A percentile compares a stretch with the other conserved stretches of the same genome.
Evolutionary conservation across 192 early-diverging fungal species (phyloP).

Genomic region (Chytriomyces hyalinus): DNA sequence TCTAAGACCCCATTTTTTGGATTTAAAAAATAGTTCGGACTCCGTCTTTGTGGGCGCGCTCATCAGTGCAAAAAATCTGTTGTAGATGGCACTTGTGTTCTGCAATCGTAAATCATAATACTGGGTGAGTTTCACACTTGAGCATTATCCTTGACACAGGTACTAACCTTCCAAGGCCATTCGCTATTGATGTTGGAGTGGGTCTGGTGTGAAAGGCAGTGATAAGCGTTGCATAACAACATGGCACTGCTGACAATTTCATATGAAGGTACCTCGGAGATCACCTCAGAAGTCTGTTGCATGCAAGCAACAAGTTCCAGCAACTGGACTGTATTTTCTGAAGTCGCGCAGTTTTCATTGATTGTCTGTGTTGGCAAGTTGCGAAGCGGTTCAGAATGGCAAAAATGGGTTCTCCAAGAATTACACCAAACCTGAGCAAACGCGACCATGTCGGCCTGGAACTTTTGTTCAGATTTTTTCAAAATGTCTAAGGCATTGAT

Average conservation of each 20-base stretch:
- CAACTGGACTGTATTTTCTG: background rate
- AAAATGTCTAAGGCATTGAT: background rate
- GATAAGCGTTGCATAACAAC: background rate
- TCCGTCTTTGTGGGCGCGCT: background rate
- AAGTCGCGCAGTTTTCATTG: background rate
- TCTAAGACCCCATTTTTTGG: background rate
- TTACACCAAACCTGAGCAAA: background rate
- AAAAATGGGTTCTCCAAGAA: background rate
- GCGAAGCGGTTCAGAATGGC: background rate
- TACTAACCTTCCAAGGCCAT: slow-evolving; percentile 16
- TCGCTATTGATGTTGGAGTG: slow-evolving; percentile 9
- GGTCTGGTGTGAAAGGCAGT: background rate
- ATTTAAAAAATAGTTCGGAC: background rate
- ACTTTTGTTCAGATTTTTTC: background rate
- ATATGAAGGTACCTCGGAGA: background rate
- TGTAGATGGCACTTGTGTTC: slow-evolving; percentile 1
- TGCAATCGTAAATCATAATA: background rate
- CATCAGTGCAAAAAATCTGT: background rate
- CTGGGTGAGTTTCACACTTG: background rate
- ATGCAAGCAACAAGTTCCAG: slow-evolving; percentile 3
- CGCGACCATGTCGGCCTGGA: background rate
- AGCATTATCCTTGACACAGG: background rate
- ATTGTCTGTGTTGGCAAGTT: background rate
- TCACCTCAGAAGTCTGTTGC: slow-evolving; percentile 3
- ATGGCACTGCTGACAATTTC: background rate